A percentile compares a stretch with the other conserved stretches of the same genome.
Evolutionary conservation across 805 yeast species (phyloP).

Genomic region (Saccharomyces jurei): DNA sequence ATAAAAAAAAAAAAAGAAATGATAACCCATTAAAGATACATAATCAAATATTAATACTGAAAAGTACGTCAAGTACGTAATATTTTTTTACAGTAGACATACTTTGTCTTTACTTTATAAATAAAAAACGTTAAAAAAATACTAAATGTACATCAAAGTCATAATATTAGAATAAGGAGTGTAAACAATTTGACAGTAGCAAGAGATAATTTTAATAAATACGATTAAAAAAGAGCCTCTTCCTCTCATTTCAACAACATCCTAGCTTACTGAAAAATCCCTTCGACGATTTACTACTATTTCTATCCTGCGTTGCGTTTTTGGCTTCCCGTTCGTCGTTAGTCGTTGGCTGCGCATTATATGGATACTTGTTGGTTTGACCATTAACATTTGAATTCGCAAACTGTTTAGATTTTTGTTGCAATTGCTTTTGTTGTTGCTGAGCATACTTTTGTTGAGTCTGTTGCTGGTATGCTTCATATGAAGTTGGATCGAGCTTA

Average conservation of each 20-base stretch:
- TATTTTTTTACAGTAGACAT: not conserved
- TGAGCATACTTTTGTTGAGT: slow-evolving; percentile 31
- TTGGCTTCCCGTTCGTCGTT: slow-evolving; percentile 2
- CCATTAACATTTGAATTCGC: not conserved
- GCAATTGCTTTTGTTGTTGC: slow-evolving; percentile 19
- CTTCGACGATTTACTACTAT: slow-evolving; percentile 19
- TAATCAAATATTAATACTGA: not conserved
- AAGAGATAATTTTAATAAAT: not conserved
- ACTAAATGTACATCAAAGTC: not conserved
- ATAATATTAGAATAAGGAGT: not conserved
- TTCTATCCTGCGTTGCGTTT: slow-evolving; percentile 8
- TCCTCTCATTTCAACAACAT: slow-evolving; percentile 21
- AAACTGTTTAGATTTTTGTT: slow-evolving; percentile 5
- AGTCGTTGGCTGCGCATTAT: slow-evolving; percentile 17
- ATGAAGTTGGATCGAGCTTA: slow-evolving; percentile 37
- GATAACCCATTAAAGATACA: not conserved
- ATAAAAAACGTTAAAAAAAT: not conserved
- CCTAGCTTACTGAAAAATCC: slow-evolving; percentile 31
- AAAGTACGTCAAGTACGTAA: not conserved
- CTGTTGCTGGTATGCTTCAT: slow-evolving; percentile 33
- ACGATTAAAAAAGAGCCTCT: not conserved
- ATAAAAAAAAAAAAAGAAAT: not conserved
- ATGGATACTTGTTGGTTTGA: slow-evolving; percentile 1
- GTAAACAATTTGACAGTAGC: not conserved
- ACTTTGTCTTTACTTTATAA: not conserved